Percentiles rank a stretch among this genome's conserved stretches.
phyloP scores from a whole-genome alignment of 1,284 basidiomycete species.

The Sporisorium reilianum region DNA sequence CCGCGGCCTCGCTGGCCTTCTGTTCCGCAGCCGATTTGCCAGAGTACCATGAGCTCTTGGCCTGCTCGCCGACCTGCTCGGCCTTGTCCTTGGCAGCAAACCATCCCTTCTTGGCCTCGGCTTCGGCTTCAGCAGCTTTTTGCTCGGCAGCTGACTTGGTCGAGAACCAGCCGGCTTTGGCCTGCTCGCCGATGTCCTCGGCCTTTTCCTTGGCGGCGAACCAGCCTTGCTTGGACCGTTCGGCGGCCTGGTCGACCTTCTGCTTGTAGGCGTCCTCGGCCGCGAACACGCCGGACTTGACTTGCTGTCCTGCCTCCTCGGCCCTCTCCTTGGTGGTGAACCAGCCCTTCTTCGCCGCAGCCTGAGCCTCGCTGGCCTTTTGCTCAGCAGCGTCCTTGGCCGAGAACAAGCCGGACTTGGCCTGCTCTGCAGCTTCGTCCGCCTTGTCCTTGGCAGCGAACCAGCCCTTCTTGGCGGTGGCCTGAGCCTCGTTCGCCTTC shows the following conservation, averaged over 20 bases:
- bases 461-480: conserved; percentile 31
- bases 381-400: conserved; percentile 24
- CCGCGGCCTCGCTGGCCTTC: conserved; percentile 30
- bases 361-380: conserved; percentile 30
- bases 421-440: conserved; percentile 17
- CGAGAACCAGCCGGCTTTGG: conserved; percentile 24
- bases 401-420: conserved; percentile 23
- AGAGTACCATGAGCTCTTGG: conserved; percentile 24
- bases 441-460: conserved; percentile 37
- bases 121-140: conserved; percentile 26
- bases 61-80: conserved; percentile 28
- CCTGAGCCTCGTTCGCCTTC: conserved; percentile 30
- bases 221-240: conserved; percentile 16
- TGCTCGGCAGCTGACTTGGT: conserved; percentile 21
- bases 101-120: conserved; percentile 19
- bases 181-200: conserved; percentile 11
- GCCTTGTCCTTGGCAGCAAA: conserved; percentile 40
- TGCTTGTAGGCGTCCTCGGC: conserved; percentile 31
- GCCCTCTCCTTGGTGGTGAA: conserved; percentile 39
- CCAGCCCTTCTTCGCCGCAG: conserved; percentile 34
- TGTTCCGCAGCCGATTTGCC: conserved; percentile 30
- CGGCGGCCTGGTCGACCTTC: conserved; percentile 24
- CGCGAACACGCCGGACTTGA: conserved; percentile 21
- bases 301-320: conserved; percentile 28
- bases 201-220: conserved; percentile 30